Evolutionary conservation across 2,329 filamentous ascomycete genomes (phyloP), one percentile per base, ranked within the genome.

Genomic region (Curvularia hawaiiensis): DNA sequence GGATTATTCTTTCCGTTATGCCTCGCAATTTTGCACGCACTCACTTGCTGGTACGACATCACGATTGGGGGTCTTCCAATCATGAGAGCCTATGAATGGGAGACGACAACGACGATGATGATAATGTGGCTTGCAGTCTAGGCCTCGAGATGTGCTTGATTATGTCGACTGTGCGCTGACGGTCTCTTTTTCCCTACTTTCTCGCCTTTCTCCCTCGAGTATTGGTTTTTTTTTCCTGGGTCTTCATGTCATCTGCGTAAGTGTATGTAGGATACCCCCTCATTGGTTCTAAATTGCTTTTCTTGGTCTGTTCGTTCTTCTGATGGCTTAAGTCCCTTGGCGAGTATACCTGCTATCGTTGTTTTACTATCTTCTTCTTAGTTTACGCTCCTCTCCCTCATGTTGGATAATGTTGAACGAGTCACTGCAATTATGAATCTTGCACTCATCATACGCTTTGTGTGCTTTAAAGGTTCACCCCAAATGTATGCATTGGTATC

Each of bases 401-500:
- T n/a, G 35, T n/a, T 35, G 11, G 35, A 43, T 20, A 41, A n/a
- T 22, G 40, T 16, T 9, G 38, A 2, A 12, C 28, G 11, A 47
- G n/a, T 8, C 1, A 45, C 12, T 39, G 11, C 18, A 8, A 40
- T 2, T 1, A 1, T 30, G 9, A 41, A 38, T 18, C 2, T 39
- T 28, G 20, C 4, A 39, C 9, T 12, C 26, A 11, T 28, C 38
- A 18, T 9, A 22, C 22, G 16, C 8, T 26, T 28, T n/a, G 12
- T 11, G 14, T 38, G 10, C 7, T 14, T 31, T 14, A 2, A 5
- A 45, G 4, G n/a, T 8, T n/a, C n/a, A n/a, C n/a, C 35, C 48
- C 47, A n/a, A 49, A 58, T 28, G 39, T 39, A 46, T 54, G 40
- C 26, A 54, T 54, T 50, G 55, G 51, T 54, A 58, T 56, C 22